phyloP scores from a whole-genome alignment of 352 stramenopile species.

The Halophytophthora batemanensis region DNA sequence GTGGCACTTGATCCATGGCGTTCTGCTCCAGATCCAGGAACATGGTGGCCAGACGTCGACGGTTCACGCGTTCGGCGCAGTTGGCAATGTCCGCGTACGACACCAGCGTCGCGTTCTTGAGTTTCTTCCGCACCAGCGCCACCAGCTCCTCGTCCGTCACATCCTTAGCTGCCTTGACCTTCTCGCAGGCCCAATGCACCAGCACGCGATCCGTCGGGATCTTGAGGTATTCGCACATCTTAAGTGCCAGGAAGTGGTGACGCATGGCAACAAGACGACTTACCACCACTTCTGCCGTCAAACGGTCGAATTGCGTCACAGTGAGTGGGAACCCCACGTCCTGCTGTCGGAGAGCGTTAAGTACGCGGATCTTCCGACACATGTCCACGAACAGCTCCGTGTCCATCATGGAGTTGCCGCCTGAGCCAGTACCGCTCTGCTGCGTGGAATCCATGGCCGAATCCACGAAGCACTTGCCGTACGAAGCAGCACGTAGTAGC shows the following conservation, averaged over 20 bases:
- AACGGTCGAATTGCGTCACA: slow-evolving; percentile 72
- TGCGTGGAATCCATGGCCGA: slow-evolving; percentile 41
- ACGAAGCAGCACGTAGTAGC: slow-evolving; percentile 81
- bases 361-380: slow-evolving; percentile 83
- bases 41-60: slow-evolving; percentile 85
- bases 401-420: slow-evolving; percentile 42
- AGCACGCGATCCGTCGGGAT: slow-evolving; percentile 87
- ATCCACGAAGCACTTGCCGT: slow-evolving; percentile 89
- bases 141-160: slow-evolving; percentile 80
- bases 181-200: slow-evolving; percentile 90
- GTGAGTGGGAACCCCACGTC: slow-evolving; percentile 82
- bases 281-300: slow-evolving; percentile 84
- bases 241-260: slow-evolving; percentile 89
- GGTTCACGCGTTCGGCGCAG: slow-evolving; percentile 77
- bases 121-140: slow-evolving; percentile 79
- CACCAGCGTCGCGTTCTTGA: slow-evolving; percentile 76
- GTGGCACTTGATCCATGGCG: slow-evolving; percentile 83
- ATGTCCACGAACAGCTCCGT: slow-evolving; percentile 87
- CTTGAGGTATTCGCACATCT: slow-evolving; percentile 89
- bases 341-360: slow-evolving; percentile 87
- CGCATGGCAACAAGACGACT: slow-evolving; percentile 80
- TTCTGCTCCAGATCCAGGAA: slow-evolving; percentile 87
- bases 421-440: slow-evolving; percentile 10
- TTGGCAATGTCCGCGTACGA: slow-evolving; percentile 83
- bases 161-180: slow-evolving; percentile 68